Conservation (phyloP, 768 basidiomycete genomes). For the Jaapia argillacea region DNA sequence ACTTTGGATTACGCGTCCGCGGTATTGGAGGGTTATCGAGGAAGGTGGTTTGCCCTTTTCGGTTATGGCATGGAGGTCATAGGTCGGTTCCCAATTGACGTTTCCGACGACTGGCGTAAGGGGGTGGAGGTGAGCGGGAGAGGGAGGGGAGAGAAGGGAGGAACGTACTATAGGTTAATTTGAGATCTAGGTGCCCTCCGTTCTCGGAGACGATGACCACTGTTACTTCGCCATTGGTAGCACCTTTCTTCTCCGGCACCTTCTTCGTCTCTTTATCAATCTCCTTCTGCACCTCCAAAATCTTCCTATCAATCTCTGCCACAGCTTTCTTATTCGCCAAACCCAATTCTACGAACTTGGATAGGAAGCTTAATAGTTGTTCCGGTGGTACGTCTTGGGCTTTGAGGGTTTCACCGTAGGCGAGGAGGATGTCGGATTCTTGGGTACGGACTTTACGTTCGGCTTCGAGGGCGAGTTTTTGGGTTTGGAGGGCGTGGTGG, state of each 20-base stretch:
- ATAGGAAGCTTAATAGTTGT: constrained; percentile 31
- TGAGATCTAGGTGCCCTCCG: constrained; percentile 28
- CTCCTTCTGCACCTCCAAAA: constrained; percentile 25
- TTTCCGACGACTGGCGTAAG: constrained; percentile 35
- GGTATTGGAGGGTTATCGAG: constrained; percentile 40
- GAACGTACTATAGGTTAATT: constrained; percentile 41
- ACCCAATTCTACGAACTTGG: constrained; percentile 28
- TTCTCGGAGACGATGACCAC: constrained; percentile 33
- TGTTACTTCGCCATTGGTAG: constrained; percentile 21
- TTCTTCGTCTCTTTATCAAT: constrained; percentile 27
- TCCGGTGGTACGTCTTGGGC: constrained; percentile 30
- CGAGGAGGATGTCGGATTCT: constrained; percentile 30
- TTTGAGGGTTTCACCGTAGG: constrained; percentile 32
- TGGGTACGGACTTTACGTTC: constrained; percentile 29
- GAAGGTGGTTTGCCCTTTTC: constrained; percentile 32
- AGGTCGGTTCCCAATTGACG: constrained; percentile 42
- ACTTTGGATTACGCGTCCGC: constrained; percentile 38
- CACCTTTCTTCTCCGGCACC: constrained; percentile 21
- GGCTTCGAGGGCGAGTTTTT: constrained; percentile 25
- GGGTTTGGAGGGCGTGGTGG: constrained; percentile 18
- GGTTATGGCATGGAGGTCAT: constrained; percentile 47
- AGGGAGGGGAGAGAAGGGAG: background rate
- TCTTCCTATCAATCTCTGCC: constrained; percentile 26
- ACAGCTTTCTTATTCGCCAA: constrained; percentile 24
- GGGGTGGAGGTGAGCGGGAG: background rate